Base-by-base conservation (phyloP, 208 protist genomes). In the Wallacemonas sp. region DNA sequence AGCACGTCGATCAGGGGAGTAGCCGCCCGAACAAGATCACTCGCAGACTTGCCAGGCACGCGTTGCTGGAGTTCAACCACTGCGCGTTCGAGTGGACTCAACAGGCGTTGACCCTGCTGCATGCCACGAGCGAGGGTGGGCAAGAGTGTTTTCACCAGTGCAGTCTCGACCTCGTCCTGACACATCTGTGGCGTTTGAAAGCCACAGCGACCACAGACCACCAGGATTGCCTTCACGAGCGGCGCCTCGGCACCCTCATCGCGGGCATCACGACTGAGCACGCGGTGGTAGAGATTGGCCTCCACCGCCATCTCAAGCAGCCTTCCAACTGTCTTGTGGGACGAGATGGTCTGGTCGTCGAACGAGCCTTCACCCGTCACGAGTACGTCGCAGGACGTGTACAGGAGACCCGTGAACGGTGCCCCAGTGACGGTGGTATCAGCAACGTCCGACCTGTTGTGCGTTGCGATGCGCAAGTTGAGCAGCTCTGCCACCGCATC, bases 311-410 rank as follows among this genome's bases (percentile, higher is more conserved):
- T 86, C 68, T 91, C 81, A 17, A 91, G 65, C 61, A 93, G 61
- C 3, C 81, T 71, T 0, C 75, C 87, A 4, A 89, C 70, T 45
- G 87, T 91, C 71, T 93, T 93, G 67, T 81, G 75, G 3, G 55
- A 89, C 15, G 41, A 54, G 3, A 93, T 67, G 0, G 83, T 89
- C 60, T 93, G 87, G 13, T 50, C 44, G 45, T 93, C 87, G 44
- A 89, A 91, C n/a, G 81, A 91, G 53, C 87, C 87, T 54, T 93
- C 83, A 10, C 87, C 87, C 0, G 81, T 86, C 6, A 89, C 77
- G 1, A 93, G 27, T 15, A 78, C 53, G 41, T 85, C 77, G 41
- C 75, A 80, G 0, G 3, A 22, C 21, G 61, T 41, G 53, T 72
- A 76, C 24, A 85, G 76, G 9, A 59, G 48, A 1, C 71, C 74